Percentiles rank a stretch among this genome's conserved stretches.
Evolutionary conservation across 805 yeast genomes (phyloP).

Genomic region (Pichia insulana): DNA sequence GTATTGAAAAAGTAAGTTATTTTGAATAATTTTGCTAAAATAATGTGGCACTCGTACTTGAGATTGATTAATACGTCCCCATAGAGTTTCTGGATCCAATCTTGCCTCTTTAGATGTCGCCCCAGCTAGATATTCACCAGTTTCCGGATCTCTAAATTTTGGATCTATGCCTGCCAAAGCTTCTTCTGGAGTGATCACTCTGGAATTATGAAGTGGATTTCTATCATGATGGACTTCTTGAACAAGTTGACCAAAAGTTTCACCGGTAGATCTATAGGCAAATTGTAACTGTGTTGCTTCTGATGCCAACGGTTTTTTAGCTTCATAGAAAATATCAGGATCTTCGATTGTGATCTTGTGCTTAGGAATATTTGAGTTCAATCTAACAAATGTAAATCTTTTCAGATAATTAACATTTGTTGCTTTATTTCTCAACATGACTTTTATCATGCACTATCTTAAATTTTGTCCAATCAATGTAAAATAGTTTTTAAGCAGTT

Average conservation of each 20-base stretch:
- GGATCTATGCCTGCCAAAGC: constrained; percentile 26
- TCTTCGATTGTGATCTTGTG: constrained; percentile 18
- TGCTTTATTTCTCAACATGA: too few relatives aligned
- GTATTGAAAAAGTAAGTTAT: constrained; percentile 51
- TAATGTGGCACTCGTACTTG: constrained; percentile 48
- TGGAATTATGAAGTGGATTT: constrained; percentile 24
- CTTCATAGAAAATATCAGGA: constrained; percentile 14
- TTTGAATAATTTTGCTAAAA: constrained; percentile 50
- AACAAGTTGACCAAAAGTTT: constrained; percentile 36
- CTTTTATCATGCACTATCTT: too few relatives aligned
- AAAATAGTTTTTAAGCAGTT: too few relatives aligned
- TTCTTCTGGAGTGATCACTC: constrained; percentile 32
- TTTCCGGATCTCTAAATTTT: constrained; percentile 25
- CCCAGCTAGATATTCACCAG: constrained; percentile 30
- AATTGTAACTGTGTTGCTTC: constrained; percentile 24
- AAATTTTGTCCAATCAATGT: too few relatives aligned
- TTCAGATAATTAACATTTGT: too few relatives aligned
- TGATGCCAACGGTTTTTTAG: constrained; percentile 16
- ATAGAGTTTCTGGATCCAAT: constrained; percentile 46
- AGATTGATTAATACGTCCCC: constrained; percentile 44
- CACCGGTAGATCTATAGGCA: constrained; percentile 31
- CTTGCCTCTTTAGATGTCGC: constrained; percentile 43
- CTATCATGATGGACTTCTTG: constrained; percentile 29
- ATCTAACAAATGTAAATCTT: not conserved
- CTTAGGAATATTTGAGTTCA: not conserved